phyloP scores from a whole-genome alignment of 2,329 filamentous ascomycete genomes.

The Orbilia javanica region DNA sequence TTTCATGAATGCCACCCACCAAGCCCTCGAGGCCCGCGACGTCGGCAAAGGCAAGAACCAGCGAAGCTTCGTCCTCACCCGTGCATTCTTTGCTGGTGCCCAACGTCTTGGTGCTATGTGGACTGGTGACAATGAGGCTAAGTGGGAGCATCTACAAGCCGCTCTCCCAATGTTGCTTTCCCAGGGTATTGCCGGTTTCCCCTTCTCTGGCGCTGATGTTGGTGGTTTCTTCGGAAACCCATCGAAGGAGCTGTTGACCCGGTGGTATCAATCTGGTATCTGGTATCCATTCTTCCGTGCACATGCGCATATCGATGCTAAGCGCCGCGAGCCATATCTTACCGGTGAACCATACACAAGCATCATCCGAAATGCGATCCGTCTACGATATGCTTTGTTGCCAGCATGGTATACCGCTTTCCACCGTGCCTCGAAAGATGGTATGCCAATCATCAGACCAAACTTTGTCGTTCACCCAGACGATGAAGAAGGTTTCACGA shows the following conservation, averaged over 20 bases:
- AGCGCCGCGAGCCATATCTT: slow-evolving; percentile 92
- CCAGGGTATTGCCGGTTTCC: slow-evolving; percentile 91
- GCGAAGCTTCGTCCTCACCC: slow-evolving; percentile 91
- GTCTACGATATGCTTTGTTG: slow-evolving; percentile 87
- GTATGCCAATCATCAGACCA: slow-evolving; percentile 87
- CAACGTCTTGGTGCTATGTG: slow-evolving; percentile 96
- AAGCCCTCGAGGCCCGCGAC: slow-evolving; percentile 85
- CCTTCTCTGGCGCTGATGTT: slow-evolving; percentile 94
- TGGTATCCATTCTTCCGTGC: slow-evolving; percentile 99
- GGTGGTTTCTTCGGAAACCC: slow-evolving; percentile 99
- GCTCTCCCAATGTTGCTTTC: slow-evolving; percentile 93
- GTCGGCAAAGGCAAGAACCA: slow-evolving; percentile 78
- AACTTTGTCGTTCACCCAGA: slow-evolving; percentile 92
- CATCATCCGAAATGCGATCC: slow-evolving; percentile 88
- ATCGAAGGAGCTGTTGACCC: slow-evolving; percentile 86
- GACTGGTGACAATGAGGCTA: slow-evolving; percentile 97
- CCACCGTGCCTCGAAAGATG: slow-evolving; percentile 84
- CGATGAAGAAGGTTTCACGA: slow-evolving; percentile 85
- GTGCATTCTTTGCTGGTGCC: slow-evolving; percentile 90
- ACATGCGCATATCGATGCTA: slow-evolving; percentile 95
- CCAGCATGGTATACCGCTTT: slow-evolving; percentile 98
- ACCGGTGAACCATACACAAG: slow-evolving; percentile 83
- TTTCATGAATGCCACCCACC: slow-evolving; percentile 91
- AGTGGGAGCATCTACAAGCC: slow-evolving; percentile 89
- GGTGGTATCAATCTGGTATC: slow-evolving; percentile 96